These are phyloP conservation scores for Brassica carinata DNA, from an alignment of 345 rosid species.

Conservation along the genomic window DNA sequence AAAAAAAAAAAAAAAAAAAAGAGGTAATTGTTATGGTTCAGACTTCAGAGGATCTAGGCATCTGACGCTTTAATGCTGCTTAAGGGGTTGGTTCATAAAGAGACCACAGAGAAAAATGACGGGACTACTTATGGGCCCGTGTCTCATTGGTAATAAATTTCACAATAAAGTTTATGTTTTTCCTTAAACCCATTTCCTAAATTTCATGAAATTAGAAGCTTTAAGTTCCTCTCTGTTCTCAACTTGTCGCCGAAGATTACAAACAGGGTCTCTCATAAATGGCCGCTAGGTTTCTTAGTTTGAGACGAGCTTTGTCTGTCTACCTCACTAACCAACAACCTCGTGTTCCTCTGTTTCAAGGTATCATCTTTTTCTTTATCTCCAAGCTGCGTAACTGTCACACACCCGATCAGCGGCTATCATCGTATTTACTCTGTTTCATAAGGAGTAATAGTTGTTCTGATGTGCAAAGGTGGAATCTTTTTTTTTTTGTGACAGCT, in stretches of 20 bases:
- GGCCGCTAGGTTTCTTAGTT: slow-evolving; percentile 39
- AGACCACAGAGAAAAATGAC: not conserved
- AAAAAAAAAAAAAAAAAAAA: too few relatives aligned
- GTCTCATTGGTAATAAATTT: not conserved
- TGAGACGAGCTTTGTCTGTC: slow-evolving; percentile 38
- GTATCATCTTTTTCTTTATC: slow-evolving; percentile 25
- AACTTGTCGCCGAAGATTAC: slow-evolving; percentile 7
- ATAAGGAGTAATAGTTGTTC: not conserved
- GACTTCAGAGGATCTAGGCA: too few relatives aligned
- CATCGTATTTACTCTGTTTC: not conserved
- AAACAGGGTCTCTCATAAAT: slow-evolving; percentile 5
- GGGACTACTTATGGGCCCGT: not conserved
- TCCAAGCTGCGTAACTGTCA: not conserved
- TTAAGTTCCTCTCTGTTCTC: not conserved
- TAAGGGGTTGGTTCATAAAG: too few relatives aligned
- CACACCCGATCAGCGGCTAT: not conserved
- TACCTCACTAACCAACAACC: slow-evolving; percentile 27
- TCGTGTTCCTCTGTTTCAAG: slow-evolving; percentile 29
- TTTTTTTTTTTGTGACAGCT: not conserved
- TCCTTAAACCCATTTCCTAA: not conserved
- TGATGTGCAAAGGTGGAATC: not conserved
- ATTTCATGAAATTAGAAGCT: slow-evolving; percentile 1
- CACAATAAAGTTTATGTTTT: not conserved
- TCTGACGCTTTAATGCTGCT: too few relatives aligned
- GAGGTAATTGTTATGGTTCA: too few relatives aligned